Base-by-base conservation (phyloP, 352 stramenopile species). In the Elongisporangium undulatum region DNA sequence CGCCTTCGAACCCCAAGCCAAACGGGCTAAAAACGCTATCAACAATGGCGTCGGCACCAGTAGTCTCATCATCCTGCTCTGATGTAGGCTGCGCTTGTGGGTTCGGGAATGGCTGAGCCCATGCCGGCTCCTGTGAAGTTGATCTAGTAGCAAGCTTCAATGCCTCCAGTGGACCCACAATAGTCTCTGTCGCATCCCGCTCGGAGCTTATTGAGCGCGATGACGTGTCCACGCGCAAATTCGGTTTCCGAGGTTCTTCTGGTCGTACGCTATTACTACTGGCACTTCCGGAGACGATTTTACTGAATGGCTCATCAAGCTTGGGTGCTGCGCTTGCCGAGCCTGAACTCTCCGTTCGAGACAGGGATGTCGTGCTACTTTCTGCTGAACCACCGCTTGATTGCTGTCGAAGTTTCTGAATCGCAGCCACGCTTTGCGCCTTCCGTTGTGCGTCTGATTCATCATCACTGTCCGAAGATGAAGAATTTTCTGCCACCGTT, bases 401-500 rank as follows among this genome's bases (percentile, higher is more conserved):
- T 24, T 56, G 61, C 64, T 85, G 77, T 60, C 73, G 72, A 49
- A 89, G 67, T 61, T 87, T 90, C 51, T 82, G 74, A 53, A 92
- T 85, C 53, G 80, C 80, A 2, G 82, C 82, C 26, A 78, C 82
- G 61, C 82, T 92, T 62, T 92, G 82, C 64, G 79, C 79, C 69
- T 92, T 82, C 56, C 79, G 68, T 34, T 92, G 77, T 48, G 71
- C 60, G 61, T 89, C 75, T 49, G 62, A 60, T 49, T 69, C 65
- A 20, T 71, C 29, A 41, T 41, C 29, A 41, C 29, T 59, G 23
- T 62, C 62, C n/a, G 59, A 57, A 48, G 66, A 74, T 23, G 56
- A 24, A 49, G 68, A 61, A 64, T 61, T 71, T 59, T 53, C 59
- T 63, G 56, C 67, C 57, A 55, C 51, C 55, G 45, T 41, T 8